Evolutionary conservation across 1,139 yeast species (phyloP).

Genomic region (Geotrichum fermentans): DNA sequence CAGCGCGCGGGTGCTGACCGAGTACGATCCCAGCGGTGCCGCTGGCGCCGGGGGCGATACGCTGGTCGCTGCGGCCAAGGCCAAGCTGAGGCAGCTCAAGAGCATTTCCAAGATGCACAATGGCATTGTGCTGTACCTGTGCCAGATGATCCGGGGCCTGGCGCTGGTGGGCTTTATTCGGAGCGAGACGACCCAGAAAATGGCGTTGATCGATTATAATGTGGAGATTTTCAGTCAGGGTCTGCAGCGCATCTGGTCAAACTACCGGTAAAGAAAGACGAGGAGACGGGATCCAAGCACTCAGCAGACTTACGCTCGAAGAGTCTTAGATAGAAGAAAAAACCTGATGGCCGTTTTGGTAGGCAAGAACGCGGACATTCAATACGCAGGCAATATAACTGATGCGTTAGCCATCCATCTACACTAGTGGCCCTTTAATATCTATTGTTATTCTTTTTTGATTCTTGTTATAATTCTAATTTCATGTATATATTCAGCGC

Average conservation of each 20-base stretch:
- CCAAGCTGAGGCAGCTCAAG: conserved; percentile 43
- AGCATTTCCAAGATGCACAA: conserved; percentile 74
- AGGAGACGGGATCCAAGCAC: no score
- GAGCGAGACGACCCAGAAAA: conserved; percentile 44
- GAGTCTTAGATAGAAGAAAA: no score
- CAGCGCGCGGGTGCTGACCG: conserved; percentile 3
- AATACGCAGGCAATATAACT: background rate
- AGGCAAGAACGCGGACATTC: no score
- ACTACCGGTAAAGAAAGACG: background rate
- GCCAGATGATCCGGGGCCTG: conserved; percentile 88
- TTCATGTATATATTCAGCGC: no score
- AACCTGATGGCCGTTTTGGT: no score
- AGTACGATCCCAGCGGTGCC: background rate
- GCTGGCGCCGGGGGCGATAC: background rate
- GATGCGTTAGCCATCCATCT: background rate
- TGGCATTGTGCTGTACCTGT: conserved; percentile 75
- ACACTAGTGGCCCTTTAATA: background rate
- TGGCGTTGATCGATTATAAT: conserved; percentile 84
- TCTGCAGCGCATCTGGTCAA: conserved; percentile 67
- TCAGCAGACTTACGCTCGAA: no score
- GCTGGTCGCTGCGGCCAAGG: background rate
- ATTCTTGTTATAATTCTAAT: no score
- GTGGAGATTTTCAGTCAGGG: conserved; percentile 77
- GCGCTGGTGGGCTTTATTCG: conserved; percentile 86
- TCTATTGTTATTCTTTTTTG: conserved; percentile 77